Evolutionary conservation across 116 monocot genomes (phyloP), one percentile per base, ranked within the genome.

Genomic region (Trichopus zeylanicus): DNA sequence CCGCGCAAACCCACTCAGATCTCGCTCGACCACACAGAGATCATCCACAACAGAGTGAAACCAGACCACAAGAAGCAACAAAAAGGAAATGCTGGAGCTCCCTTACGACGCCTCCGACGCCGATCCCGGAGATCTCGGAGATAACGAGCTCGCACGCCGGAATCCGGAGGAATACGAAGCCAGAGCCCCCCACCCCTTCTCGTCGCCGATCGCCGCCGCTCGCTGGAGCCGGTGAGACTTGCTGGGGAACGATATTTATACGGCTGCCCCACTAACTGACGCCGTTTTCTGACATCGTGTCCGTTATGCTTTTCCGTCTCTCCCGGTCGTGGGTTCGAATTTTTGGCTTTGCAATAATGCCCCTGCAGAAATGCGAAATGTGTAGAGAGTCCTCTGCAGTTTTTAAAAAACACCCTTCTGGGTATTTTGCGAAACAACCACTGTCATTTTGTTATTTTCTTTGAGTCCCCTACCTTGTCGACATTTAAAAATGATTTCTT

Each of bases 291-390:
- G 42, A n/a, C 42, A 1, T 13, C 1, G 42, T 42, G 12, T 42
- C 13, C 1, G 12, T 42, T 42, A 42, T 42, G 13, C 42, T n/a
- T 42, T 42, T 42, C 42, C 2, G 42, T 42, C n/a, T 42, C n/a
- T 42, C 42, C 18, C 42, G 42, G 42, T 42, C 42, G 42, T 42
- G 42, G 42, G 42, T 42, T 42, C 42, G 53, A 53, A 27, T 53
- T 27, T 23, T 12, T 28, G n/a, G n/a, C n/a, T n/a, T n/a, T n/a
- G n/a, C n/a, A n/a, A n/a, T n/a, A n/a, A n/a, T n/a, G n/a, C n/a
- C n/a, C n/a, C n/a, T n/a, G n/a, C n/a, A n/a, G n/a, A n/a, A n/a
- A n/a, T n/a, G n/a, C n/a, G n/a, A n/a, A n/a, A n/a, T n/a, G n/a
- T n/a, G n/a, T n/a, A n/a, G n/a, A n/a, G n/a, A n/a, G n/a, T n/a